A percentile compares a stretch with the other conserved stretches of the same genome.
Conservation (phyloP, 1,139 yeast genomes). For the Protomyces lactucae-debilis region DNA sequence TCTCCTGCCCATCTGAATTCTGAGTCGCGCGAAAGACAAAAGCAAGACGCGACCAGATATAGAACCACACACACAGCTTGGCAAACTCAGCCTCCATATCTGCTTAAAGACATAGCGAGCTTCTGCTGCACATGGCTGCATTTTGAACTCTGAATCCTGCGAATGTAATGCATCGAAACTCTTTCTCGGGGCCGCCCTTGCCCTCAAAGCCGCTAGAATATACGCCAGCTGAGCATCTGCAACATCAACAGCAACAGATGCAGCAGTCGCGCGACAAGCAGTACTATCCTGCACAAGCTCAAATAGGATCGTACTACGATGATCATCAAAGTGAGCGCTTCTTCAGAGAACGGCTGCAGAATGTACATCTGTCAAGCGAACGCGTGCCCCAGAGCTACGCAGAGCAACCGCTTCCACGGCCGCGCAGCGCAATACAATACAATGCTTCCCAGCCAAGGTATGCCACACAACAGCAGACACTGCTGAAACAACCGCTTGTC, state of each 20-base stretch:
- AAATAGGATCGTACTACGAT: not conserved
- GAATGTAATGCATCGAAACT: not conserved
- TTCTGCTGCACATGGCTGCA: too few species aligned
- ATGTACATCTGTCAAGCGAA: not conserved
- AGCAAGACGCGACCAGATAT: too few species aligned
- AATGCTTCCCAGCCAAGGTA: not conserved
- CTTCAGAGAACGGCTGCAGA: not conserved
- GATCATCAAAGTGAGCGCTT: not conserved
- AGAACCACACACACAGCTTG: too few species aligned
- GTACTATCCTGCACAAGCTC: not conserved
- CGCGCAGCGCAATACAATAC: not conserved
- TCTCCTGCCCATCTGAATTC: too few species aligned
- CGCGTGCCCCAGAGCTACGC: not conserved
- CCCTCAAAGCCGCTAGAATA: not conserved
- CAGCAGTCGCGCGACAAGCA: not conserved
- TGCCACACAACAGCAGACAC: not conserved
- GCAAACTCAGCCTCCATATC: too few species aligned
- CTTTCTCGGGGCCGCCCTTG: not conserved
- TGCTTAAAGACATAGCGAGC: too few species aligned
- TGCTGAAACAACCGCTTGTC: not conserved
- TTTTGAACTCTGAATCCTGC: not conserved
- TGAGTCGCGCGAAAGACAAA: too few species aligned
- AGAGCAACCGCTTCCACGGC: not conserved
- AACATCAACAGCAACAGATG: not conserved
- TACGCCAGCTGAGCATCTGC: not conserved